These are phyloP conservation scores for Naganishia albida DNA, from an alignment of 1,284 basidiomycete genomes.

Conservation along the genomic window DNA sequence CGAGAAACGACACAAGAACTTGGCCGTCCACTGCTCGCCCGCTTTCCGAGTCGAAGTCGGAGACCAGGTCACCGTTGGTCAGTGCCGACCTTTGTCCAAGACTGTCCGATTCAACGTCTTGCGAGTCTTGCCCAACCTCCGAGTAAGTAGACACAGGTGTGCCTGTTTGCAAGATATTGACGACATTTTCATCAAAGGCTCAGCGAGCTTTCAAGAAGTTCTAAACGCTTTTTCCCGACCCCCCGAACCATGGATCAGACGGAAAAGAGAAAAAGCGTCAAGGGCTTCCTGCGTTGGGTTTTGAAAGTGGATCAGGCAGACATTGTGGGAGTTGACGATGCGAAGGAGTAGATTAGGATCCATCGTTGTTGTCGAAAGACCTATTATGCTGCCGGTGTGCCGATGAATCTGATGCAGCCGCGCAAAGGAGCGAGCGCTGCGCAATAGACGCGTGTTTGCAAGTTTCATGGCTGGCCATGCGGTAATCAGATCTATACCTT, in stretches of 20 bases:
- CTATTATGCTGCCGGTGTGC: background rate
- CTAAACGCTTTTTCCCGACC: conserved; percentile 56
- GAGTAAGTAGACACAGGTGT: background rate
- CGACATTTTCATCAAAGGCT: conserved; percentile 70
- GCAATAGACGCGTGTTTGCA: too few species aligned
- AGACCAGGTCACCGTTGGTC: conserved; percentile 94
- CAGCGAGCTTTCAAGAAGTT: conserved; percentile 93
- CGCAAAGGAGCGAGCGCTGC: too few species aligned
- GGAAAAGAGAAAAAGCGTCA: conserved; percentile 14
- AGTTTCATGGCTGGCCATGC: too few species aligned
- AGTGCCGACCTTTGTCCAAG: conserved; percentile 99
- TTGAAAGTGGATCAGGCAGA: background rate
- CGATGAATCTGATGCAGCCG: too few species aligned
- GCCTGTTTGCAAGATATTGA: too few species aligned
- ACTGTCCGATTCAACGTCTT: conserved; percentile 98
- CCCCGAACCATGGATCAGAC: conserved; percentile 6
- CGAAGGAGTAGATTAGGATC: conserved; percentile 16
- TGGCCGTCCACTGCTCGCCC: conserved; percentile 94
- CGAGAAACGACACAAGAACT: conserved; percentile 97
- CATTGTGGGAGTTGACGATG: background rate
- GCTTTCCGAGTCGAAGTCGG: conserved; percentile 96
- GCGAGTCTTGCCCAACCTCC: conserved; percentile 33
- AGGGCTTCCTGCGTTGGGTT: conserved; percentile 21
- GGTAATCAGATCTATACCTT: too few species aligned
- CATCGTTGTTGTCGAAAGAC: conserved; percentile 13